Evolutionary conservation across 78 protist species (phyloP).

Genomic region (Dictyostelium capitatum): DNA sequence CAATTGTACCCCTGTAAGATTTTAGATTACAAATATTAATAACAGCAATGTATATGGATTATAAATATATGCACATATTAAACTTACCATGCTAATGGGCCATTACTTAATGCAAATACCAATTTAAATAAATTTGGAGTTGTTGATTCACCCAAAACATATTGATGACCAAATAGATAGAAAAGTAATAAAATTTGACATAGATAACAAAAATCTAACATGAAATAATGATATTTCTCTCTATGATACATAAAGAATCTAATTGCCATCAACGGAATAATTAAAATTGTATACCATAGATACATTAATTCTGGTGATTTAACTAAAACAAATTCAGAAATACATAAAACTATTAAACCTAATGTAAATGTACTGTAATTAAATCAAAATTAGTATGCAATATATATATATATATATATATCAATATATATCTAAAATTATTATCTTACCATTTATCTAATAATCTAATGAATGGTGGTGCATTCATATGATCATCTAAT

Average conservation of each 20-base stretch:
- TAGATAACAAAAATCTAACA: conserved; percentile 87
- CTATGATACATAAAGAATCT: conserved; percentile 81
- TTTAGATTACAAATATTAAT: too few relatives aligned
- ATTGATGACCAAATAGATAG: conserved; percentile 65
- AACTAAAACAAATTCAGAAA: conserved; percentile 74
- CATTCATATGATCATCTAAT: conserved; percentile 69
- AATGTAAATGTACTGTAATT: conserved; percentile 70
- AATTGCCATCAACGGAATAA: conserved; percentile 72
- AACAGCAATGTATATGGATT: too few relatives aligned
- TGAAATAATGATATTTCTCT: conserved; percentile 85
- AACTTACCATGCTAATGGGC: conserved; percentile 80
- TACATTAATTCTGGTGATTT: conserved; percentile 64
- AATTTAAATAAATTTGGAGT: conserved; percentile 55
- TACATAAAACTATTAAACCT: conserved; percentile 63
- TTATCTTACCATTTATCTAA: conserved; percentile 65
- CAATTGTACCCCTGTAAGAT: conserved; percentile 70
- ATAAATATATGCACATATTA: too few relatives aligned
- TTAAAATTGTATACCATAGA: conserved; percentile 69
- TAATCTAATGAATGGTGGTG: conserved; percentile 82
- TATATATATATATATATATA: neutral
- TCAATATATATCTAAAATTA: neutral
- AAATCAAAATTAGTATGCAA: neutral
- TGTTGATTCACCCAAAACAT: conserved; percentile 19
- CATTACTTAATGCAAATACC: conserved; percentile 78
- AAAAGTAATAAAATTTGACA: conserved; percentile 65